Conservation (phyloP, 1,284 basidiomycete genomes). For the Cryptococcus depauperatus region DNA sequence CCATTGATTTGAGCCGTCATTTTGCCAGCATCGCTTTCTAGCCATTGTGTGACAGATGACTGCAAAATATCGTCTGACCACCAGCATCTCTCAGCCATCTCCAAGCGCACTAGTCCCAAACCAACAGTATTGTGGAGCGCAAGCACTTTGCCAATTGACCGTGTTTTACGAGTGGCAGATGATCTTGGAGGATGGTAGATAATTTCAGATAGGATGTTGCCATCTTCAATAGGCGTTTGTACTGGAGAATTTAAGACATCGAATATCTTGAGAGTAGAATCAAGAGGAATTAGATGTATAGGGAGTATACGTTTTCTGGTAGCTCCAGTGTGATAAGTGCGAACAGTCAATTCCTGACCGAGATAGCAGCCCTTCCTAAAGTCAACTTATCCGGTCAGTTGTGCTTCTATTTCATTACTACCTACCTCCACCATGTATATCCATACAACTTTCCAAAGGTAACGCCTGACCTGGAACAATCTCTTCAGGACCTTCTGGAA, state of each 20-base stretch:
- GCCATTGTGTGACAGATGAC: conserved; percentile 14
- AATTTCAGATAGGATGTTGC: conserved; percentile 19
- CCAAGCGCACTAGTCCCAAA: conserved; percentile 40
- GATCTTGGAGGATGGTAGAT: conserved; percentile 28
- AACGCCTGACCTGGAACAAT: conserved; percentile 69
- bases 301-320: conserved; percentile 87
- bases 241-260: conserved; percentile 1
- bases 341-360: conserved; percentile 92
- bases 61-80: conserved; percentile 14
- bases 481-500: conserved; percentile 78
- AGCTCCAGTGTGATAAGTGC: conserved; percentile 91
- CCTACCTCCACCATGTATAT: conserved; percentile 84
- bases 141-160: conserved; percentile 38
- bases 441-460: conserved; percentile 89
- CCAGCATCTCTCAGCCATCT: conserved; percentile 38
- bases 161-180: conserved; percentile 30
- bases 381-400: conserved; percentile 58
- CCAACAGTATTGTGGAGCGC: conserved; percentile 30
- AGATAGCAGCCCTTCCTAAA: conserved; percentile 98
- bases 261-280: conserved; percentile 8
- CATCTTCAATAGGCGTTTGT: not conserved
- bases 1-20: conserved; percentile 27
- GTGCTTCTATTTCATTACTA: not conserved
- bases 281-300: conserved; percentile 46
- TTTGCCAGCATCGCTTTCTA: conserved; percentile 11